Evolutionary conservation across 176 grass and related monocot genomes (phyloP), one percentile per base, ranked within the genome.

Genomic region (Musa beccarii): DNA sequence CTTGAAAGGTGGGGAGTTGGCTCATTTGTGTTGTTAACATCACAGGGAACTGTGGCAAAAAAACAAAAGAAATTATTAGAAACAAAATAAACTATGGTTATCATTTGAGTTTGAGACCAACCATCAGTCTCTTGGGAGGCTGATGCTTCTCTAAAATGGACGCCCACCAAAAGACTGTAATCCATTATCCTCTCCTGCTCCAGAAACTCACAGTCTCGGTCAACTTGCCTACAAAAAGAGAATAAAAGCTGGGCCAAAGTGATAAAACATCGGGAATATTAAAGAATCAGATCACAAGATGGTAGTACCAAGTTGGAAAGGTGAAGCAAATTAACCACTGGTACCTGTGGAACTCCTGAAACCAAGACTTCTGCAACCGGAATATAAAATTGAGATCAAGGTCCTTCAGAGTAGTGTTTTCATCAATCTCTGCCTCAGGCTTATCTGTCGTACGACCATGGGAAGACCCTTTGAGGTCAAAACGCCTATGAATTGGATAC

Each of bases 181-280:
- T 96, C 92, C 92, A 92, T 96, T 49, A 96, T 96, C 78, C 92
- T 91, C 67, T 96, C 92, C 66, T 96, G 89, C 83, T 96, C 92
- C 59, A 96, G 78, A 66, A 96, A 67, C 56, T 92, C 89, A 54
- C 86, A 92, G 84, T 96, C 89, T 86, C 78, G 83, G 49, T 92
- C 92, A 51, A 96, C 89, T 92, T 96, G 92, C 73, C 92, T 96
- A 63, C 29, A 21, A 72, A 79, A 75, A 43, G 12, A 77, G 23
- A 78, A 14, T 29, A 2, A 19, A 52, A 22, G 2, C 8, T 24
- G 4, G 28, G 16, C 28, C 20, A 19, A 51, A 63, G 49, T 20
- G 12, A 49, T 19, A 19, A 49, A 11, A 54, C 13, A n/a, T 49
- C 10, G 21, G 55, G 3, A 16, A 5, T 1, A 49, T 49, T 21